These are phyloP conservation scores for Cyphellophora europaea DNA, from an alignment of 2,329 filamentous ascomycete genomes.

Conservation along the genomic window DNA sequence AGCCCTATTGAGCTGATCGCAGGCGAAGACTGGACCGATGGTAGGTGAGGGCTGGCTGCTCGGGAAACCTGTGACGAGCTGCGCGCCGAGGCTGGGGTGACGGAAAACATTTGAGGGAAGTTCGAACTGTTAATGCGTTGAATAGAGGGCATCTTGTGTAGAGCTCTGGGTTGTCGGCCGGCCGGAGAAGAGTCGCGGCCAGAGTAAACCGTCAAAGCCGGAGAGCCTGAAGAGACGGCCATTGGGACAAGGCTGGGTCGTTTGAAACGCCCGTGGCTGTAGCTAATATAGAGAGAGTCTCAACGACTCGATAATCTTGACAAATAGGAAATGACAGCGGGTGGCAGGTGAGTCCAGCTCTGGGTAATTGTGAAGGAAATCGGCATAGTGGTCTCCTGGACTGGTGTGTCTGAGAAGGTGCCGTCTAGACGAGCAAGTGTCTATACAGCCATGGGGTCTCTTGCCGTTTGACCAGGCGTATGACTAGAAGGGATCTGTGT, in stretches of 20 bases:
- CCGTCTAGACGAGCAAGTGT: no score
- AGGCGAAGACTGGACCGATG: constrained; percentile 18
- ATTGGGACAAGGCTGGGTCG: no score
- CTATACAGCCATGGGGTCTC: no score
- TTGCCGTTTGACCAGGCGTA: no score
- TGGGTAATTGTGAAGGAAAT: constrained; percentile 7
- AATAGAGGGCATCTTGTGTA: constrained; percentile 13
- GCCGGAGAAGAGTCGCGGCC: constrained; percentile 14
- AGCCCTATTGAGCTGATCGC: constrained; percentile 8
- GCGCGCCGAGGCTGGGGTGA: constrained; percentile 15
- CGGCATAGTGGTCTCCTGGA: constrained; percentile 1
- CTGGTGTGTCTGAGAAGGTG: no score
- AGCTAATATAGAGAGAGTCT: no score
- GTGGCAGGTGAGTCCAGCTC: constrained; percentile 18
- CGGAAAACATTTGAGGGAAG: constrained; percentile 6
- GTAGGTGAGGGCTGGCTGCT: constrained; percentile 15
- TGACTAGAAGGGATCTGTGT: no score
- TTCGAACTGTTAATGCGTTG: constrained; percentile 12
- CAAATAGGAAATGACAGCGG: no score
- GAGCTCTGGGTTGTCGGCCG: constrained; percentile 7
- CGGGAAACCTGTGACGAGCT: constrained; percentile 8
- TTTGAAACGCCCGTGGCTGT: no score
- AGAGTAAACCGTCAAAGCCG: no score
- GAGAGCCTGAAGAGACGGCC: constrained; percentile 8
- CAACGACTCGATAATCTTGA: no score